Base-by-base conservation (phyloP, 1,139 yeast genomes). In the Candida neerlandica region DNA sequence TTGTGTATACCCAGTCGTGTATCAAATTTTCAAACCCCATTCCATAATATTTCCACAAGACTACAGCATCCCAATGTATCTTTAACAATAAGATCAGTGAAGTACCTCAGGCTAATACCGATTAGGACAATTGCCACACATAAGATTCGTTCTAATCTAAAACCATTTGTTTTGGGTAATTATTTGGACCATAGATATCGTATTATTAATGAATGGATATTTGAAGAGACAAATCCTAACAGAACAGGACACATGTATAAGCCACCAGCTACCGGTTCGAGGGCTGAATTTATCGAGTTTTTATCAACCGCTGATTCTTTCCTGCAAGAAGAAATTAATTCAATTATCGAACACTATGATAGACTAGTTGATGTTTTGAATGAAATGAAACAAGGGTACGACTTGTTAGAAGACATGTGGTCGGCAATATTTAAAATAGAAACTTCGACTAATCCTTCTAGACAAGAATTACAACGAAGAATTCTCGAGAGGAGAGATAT, bases 171-270 rank as follows among this genome's bases (percentile, higher is more conserved):
- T 35, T 30, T 46, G 33, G 44, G 45, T 3, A 44, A 43, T 38
- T 49, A 41, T 18, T 40, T 52, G 19, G 43, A 34, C 15, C 44
- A 50, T 26, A 41, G 51, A 33, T 59, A 57, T 42, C 45, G 56
- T 6, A 55, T 52, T 34, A 53, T 59, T 21, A 55, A 57, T 33
- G 49, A 51, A 19, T 50, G 62, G 35, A 48, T 63, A 7, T 45
- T 48, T 21, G 58, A 58, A 41, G 43, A 42, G 11, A 21, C 21
- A 9, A 21, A 5, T n/a, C 12, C 10, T 16, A 21, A 37, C 5
- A 35, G 18, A 19, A 19, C 5, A n/a, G 16, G 12, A 33, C 15
- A 33, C 4, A 33, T 33, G 41, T 21, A 12, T 5, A 14, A 11
- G 14, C 21, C 26, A 37, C 29, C 39, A 4, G 14, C 4, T 2